These are phyloP conservation scores for Boechera retrofracta DNA, from an alignment of 345 rosid species.

Conservation along the genomic window DNA sequence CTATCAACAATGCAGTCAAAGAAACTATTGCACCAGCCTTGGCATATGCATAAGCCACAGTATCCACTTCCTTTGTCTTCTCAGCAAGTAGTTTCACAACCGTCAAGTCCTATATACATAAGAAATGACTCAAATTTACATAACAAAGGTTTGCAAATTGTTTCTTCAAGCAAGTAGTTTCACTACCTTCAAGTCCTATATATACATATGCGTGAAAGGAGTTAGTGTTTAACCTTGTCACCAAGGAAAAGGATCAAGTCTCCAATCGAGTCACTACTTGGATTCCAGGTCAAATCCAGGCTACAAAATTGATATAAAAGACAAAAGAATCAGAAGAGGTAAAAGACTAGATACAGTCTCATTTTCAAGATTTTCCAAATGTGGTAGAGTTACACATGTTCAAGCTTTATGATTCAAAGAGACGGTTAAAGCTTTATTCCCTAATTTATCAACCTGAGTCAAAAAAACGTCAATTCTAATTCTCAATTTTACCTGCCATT, in stretches of 20 bases:
- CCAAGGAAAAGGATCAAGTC: constrained; percentile 63
- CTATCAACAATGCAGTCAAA: constrained; percentile 60
- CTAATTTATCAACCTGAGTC: constrained; percentile 10
- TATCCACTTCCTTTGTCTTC: constrained; percentile 58
- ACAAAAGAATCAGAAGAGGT: neutral
- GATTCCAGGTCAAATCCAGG: constrained; percentile 66
- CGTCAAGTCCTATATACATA: neutral
- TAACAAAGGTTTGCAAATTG: neutral
- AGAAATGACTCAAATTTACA: neutral
- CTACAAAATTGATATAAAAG: constrained; percentile 44
- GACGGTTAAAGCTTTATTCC: constrained; percentile 25
- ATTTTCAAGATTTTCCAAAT: constrained; percentile 13
- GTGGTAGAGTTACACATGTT: constrained; percentile 1
- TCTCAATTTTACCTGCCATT: constrained; percentile 55
- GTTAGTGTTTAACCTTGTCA: constrained; percentile 56
- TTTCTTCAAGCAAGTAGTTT: constrained; percentile 11
- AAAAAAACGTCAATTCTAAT: neutral
- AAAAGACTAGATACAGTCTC: neutral
- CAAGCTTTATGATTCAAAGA: neutral
- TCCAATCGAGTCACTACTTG: constrained; percentile 55
- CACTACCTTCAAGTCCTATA: neutral
- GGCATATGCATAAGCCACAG: constrained; percentile 61
- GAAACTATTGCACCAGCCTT: constrained; percentile 58
- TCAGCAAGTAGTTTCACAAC: constrained; percentile 59
- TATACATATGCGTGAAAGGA: neutral